These are phyloP conservation scores for Alternaria ethzedia DNA, from an alignment of 2,329 filamentous ascomycete species.

Conservation along the genomic window DNA sequence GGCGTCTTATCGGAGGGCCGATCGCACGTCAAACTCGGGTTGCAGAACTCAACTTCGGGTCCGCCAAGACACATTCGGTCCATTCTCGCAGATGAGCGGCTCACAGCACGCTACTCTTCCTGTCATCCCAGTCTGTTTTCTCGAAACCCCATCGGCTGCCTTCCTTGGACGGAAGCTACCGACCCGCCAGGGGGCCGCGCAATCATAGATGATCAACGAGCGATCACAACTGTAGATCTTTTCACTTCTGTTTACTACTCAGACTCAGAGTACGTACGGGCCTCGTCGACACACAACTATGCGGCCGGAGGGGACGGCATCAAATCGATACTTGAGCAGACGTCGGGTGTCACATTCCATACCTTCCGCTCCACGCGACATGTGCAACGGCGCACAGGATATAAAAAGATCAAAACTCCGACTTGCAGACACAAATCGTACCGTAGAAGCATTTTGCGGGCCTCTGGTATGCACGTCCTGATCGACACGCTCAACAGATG, in stretches of 20 bases:
- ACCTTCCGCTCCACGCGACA: slow-evolving; percentile 15
- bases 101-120: not conserved
- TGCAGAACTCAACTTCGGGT: slow-evolving; percentile 11
- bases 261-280: not conserved
- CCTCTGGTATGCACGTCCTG: slow-evolving; percentile 17
- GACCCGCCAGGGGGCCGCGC: slow-evolving; percentile 31
- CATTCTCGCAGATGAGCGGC: slow-evolving; percentile 10
- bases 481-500: slow-evolving; percentile 29
- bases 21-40: slow-evolving; percentile 8
- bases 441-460: slow-evolving; percentile 1
- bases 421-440: not conserved
- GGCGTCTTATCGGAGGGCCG: slow-evolving; percentile 21
- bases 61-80: slow-evolving; percentile 12
- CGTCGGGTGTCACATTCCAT: slow-evolving; percentile 9
- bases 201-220: slow-evolving; percentile 28
- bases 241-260: slow-evolving; percentile 6
- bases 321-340: slow-evolving; percentile 28
- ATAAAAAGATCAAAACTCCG: slow-evolving; percentile 1
- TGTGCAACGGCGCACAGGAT: slow-evolving; percentile 22
- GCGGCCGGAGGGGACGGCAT: slow-evolving; percentile 20
- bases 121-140: slow-evolving; percentile 4
- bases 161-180: slow-evolving; percentile 32
- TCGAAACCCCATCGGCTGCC: slow-evolving; percentile 25
- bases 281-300: not conserved
- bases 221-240: slow-evolving; percentile 26